phyloP scores from a whole-genome alignment of 1,284 basidiomycete genomes.

The Sphagnurus paluster region DNA sequence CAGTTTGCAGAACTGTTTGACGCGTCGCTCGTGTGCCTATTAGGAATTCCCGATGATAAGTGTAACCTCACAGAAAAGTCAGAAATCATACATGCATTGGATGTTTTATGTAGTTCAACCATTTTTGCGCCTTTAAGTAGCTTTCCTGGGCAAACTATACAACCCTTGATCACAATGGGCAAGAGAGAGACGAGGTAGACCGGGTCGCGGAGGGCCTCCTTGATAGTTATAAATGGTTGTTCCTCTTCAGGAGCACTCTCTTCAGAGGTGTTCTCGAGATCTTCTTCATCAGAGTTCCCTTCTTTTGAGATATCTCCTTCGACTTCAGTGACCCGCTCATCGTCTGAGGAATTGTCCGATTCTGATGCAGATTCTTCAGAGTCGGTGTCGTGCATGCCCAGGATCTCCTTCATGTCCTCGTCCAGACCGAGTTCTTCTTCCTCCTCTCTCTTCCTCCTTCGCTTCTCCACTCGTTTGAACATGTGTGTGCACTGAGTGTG shows the following conservation, averaged over 20 bases:
- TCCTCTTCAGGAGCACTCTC: conserved; percentile 23
- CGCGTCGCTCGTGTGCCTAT: conserved; percentile 63
- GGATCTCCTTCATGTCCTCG: conserved; percentile 64
- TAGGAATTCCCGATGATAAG: conserved; percentile 15
- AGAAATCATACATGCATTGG: conserved; percentile 58
- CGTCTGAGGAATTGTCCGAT: conserved; percentile 38
- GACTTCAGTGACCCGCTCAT: conserved; percentile 26
- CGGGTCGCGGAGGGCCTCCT: conserved; percentile 62
- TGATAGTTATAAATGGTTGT: conserved; percentile 52
- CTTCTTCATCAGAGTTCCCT: conserved; percentile 32
- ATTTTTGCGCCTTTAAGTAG: conserved; percentile 65
- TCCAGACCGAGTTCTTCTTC: conserved; percentile 74
- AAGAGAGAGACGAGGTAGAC: conserved; percentile 59
- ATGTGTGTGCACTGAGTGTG: conserved; percentile 29
- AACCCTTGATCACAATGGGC: conserved; percentile 54
- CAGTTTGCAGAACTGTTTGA: conserved; percentile 46
- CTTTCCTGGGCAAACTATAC: conserved; percentile 77
- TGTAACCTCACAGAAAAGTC: conserved; percentile 14
- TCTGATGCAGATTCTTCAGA: conserved; percentile 72
- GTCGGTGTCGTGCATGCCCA: conserved; percentile 76
- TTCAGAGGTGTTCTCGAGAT: conserved; percentile 29
- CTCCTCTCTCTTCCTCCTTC: conserved; percentile 60
- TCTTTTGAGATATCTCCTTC: conserved; percentile 24
- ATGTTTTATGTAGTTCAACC: conserved; percentile 60
- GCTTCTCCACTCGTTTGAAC: conserved; percentile 83